These are phyloP conservation scores for Ceratocystis alfenasii DNA, from an alignment of 2,329 filamentous ascomycete species.

Conservation along the genomic window DNA sequence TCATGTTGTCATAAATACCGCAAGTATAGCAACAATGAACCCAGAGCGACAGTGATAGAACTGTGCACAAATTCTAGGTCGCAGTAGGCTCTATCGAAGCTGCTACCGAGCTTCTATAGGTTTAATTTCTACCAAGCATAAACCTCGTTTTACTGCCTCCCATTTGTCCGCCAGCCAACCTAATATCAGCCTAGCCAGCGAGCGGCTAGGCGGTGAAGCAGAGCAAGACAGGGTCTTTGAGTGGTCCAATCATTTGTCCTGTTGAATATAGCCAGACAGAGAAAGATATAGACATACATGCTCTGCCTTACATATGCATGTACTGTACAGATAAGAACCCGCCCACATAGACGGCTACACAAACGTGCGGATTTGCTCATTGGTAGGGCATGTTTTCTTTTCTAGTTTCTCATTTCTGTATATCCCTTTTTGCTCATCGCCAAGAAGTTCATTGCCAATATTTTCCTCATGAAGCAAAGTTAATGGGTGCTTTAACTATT, in stretches of 20 bases:
- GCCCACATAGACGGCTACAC: not conserved
- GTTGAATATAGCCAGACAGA: too few species aligned
- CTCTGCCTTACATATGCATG: too few species aligned
- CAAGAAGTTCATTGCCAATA: not conserved
- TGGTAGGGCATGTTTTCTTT: not conserved
- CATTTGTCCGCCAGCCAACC: too few species aligned
- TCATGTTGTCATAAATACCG: slow-evolving; percentile 3
- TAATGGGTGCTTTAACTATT: not conserved
- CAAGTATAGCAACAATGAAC: not conserved
- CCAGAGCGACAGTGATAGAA: not conserved
- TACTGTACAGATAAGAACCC: too few species aligned
- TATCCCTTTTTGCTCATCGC: not conserved
- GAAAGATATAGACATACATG: too few species aligned
- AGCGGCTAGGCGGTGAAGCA: too few species aligned
- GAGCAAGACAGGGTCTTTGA: too few species aligned
- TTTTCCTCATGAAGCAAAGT: not conserved
- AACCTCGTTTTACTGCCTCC: too few species aligned
- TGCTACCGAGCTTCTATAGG: too few species aligned
- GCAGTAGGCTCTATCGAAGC: not conserved
- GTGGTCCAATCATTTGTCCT: too few species aligned
- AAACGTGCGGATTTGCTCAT: not conserved
- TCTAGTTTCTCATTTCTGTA: not conserved
- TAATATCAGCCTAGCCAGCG: too few species aligned
- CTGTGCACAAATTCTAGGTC: not conserved
- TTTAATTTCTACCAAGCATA: too few species aligned